Percentiles rank a stretch among this genome's conserved stretches.
Evolutionary conservation across 305 asterid genomes (phyloP).

Genomic region (Vinca major): DNA sequence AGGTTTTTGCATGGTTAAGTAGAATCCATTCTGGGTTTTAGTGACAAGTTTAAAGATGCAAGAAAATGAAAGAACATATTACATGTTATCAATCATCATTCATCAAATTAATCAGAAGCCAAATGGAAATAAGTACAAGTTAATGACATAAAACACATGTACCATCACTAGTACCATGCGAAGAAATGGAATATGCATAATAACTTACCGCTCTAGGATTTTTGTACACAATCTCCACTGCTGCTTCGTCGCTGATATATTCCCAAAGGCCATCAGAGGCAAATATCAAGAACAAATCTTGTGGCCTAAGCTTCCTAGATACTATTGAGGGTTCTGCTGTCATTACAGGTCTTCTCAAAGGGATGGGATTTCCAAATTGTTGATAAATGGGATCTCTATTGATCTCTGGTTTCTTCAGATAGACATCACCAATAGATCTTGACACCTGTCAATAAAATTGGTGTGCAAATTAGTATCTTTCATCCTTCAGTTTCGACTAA

Average conservation of each 20-base stretch:
- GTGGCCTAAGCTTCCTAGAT: constrained; percentile 63
- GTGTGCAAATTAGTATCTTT: constrained; percentile 6
- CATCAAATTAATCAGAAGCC: background rate
- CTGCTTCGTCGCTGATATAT: constrained; percentile 68
- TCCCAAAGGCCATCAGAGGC: constrained; percentile 99
- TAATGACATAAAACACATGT: background rate
- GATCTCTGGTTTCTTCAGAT: constrained; percentile 84
- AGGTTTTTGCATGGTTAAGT: too few relatives aligned
- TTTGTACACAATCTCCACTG: constrained; percentile 67
- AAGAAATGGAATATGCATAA: background rate
- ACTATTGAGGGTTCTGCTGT: constrained; percentile 86
- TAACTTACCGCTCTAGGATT: constrained; percentile 77
- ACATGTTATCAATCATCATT: background rate
- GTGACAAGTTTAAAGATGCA: background rate
- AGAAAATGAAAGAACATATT: background rate
- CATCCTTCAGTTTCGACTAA: constrained; percentile 3
- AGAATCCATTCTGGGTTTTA: background rate
- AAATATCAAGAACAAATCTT: constrained; percentile 72
- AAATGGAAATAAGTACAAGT: background rate
- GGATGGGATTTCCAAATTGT: constrained; percentile 48
- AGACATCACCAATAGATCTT: constrained; percentile 88
- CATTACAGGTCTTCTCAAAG: constrained; percentile 69
- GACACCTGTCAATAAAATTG: constrained; percentile 53
- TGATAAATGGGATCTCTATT: constrained; percentile 63
- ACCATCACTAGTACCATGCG: background rate